Base-by-base conservation (phyloP, 495 filamentous ascomycete species). In the Tuber indicum region DNA sequence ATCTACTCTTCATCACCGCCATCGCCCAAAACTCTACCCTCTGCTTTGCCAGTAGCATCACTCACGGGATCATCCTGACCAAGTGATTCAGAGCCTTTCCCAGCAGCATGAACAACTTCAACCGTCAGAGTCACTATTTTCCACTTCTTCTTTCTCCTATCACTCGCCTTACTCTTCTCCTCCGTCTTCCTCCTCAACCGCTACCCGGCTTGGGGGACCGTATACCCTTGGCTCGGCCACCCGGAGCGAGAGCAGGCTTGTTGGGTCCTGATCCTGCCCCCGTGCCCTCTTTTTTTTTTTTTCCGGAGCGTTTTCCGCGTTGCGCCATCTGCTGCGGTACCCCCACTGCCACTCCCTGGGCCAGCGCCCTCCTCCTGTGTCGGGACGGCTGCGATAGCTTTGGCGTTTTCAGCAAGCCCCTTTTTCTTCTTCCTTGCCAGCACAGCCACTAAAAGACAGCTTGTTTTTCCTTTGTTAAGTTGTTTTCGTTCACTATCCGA, bases 51-150 rank as follows among this genome's bases (percentile, higher is more conserved):
- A 23, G 77, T 42, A 7, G 71, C 74, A 36, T 76, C 76, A 32
- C 46, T 43, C 49, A 71, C 74, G 21, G 71, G 36, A 76, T 76
- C 75, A 75, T 82, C 80, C 21, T 78, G 74, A 72, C 78, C 78
- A 23, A 82, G 72, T 17, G 43, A 74, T 66, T 76, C 78, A 7
- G 66, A 42, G 43, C 16, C 36, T 16, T 72, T 71, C 44, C 44
- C 41, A 23, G 39, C 52, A 23, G 41, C 47, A 43, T 81, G 62
- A 45, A 74, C 58, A 52, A 82, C 72, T 4, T 58, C 47, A 17
- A 82, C 62, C 52, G 66, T 74, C 46, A 77, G 79, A 78, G 17
- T 72, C 73, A 12, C 73, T n/a, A 17, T 79, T 73, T 58, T 74
- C n/a, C 17, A 14, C 12, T 16, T 74, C 45, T 21, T 26, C 69